Conservation (phyloP, 306 rosid species). For the Dryas alaskensis region DNA sequence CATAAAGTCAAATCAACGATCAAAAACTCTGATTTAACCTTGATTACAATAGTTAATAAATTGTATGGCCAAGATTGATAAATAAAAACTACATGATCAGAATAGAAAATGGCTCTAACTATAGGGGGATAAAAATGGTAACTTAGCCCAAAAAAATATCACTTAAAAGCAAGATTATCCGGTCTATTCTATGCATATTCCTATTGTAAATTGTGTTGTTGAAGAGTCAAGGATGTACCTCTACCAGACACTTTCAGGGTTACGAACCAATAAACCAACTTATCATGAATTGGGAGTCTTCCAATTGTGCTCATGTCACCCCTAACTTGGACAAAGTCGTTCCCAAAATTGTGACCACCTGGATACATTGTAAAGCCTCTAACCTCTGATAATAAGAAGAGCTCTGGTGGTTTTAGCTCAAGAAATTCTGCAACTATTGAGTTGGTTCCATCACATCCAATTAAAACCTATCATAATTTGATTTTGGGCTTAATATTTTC, state of each 20-base stretch:
- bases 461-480: slow-evolving; percentile 32
- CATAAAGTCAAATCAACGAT: too few relatives aligned
- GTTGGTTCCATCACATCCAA: slow-evolving; percentile 65
- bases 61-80: too few relatives aligned
- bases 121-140: too few relatives aligned
- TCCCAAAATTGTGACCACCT: slow-evolving; percentile 36
- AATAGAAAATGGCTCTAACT: too few relatives aligned
- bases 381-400: slow-evolving; percentile 27
- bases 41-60: too few relatives aligned
- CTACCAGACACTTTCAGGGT: neutral
- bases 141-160: too few relatives aligned
- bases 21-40: too few relatives aligned
- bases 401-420: slow-evolving; percentile 23
- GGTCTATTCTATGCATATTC: too few relatives aligned
- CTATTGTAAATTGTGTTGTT: neutral
- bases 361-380: slow-evolving; percentile 56
- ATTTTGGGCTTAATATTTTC: too few relatives aligned
- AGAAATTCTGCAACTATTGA: slow-evolving; percentile 38
- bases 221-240: neutral
- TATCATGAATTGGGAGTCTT: slow-evolving; percentile 33
- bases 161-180: too few relatives aligned
- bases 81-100: too few relatives aligned
- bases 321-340: slow-evolving; percentile 29
- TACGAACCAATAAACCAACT: slow-evolving; percentile 52
- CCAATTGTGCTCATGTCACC: slow-evolving; percentile 36